phyloP scores from a whole-genome alignment of 495 filamentous ascomycete genomes.

The Aspergillus leporis region DNA sequence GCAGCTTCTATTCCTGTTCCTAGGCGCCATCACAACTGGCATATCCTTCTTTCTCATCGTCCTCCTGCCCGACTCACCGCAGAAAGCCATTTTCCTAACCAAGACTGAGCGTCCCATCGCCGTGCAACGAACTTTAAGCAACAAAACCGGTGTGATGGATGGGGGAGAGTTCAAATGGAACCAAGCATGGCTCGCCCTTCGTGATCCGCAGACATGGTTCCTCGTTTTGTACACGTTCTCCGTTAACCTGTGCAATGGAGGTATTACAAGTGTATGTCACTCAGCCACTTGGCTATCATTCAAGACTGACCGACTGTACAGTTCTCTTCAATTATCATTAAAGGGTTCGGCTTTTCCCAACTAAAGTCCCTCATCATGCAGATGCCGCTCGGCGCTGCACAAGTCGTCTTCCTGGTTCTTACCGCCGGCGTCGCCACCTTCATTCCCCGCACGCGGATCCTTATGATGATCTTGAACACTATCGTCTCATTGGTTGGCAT shows the following conservation, averaged over 20 bases:
- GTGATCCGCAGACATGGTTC: conserved; percentile 53
- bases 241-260: conserved; percentile 48
- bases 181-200: conserved; percentile 53
- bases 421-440: conserved; percentile 32
- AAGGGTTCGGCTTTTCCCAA: conserved; percentile 40
- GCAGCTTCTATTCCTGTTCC: conserved; percentile 45
- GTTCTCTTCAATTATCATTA: conserved; percentile 45
- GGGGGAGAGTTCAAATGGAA: conserved; percentile 57
- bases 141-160: conserved; percentile 59
- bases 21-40: conserved; percentile 39
- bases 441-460: conserved; percentile 29
- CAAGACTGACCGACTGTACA: conserved; percentile 4
- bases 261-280: conserved; percentile 36
- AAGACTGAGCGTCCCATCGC: conserved; percentile 51
- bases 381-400: conserved; percentile 40
- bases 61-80: conserved; percentile 51
- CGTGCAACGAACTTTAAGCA: conserved; percentile 56
- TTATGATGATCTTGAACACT: conserved; percentile 37
- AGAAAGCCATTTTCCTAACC: conserved; percentile 46
- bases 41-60: conserved; percentile 40
- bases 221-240: conserved; percentile 39
- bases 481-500: conserved; percentile 52
- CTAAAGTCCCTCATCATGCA: conserved; percentile 40
- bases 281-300: neutral
- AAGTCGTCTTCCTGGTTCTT: conserved; percentile 38